Percentiles rank a stretch among this genome's conserved stretches.
Conservation (phyloP, 2,329 filamentous ascomycete species). For the Chrysoporthe austroafricana region DNA sequence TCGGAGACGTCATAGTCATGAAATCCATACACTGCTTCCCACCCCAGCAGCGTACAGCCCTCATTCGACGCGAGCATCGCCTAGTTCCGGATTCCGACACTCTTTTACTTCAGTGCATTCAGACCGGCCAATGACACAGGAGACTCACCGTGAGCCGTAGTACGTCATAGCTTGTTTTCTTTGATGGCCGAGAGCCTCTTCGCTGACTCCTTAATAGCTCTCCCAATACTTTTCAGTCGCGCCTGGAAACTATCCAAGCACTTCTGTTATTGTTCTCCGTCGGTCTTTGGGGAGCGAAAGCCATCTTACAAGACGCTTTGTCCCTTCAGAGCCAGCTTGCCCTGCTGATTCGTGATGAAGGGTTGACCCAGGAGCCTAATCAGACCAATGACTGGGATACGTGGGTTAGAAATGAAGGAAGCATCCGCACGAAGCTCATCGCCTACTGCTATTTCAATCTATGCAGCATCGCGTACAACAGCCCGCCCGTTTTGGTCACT, state of each 20-base stretch:
- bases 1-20: constrained; percentile 58
- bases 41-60: constrained; percentile 63
- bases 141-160: constrained; percentile 63
- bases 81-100: constrained; percentile 60
- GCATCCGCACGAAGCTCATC: constrained; percentile 62
- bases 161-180: constrained; percentile 42
- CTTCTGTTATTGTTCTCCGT: constrained; percentile 64
- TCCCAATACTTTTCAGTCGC: constrained; percentile 61
- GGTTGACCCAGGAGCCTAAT: constrained; percentile 53
- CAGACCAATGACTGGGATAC: constrained; percentile 61
- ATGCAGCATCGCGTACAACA: constrained; percentile 65
- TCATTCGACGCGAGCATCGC: constrained; percentile 62
- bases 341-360: constrained; percentile 62
- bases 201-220: constrained; percentile 44
- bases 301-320: constrained; percentile 63
- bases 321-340: constrained; percentile 62
- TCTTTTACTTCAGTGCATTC: constrained; percentile 63
- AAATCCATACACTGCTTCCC: constrained; percentile 59
- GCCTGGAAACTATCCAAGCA: constrained; percentile 68
- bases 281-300: constrained; percentile 64
- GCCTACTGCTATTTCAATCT: constrained; percentile 67
- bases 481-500: constrained; percentile 60
- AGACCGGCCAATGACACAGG: constrained; percentile 59
- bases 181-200: background rate
- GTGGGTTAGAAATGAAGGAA: constrained; percentile 62